Evolutionary conservation across 2,329 filamentous ascomycete species (phyloP), one percentile per base, ranked within the genome.

Genomic region (Ambrosiella cleistominuta): DNA sequence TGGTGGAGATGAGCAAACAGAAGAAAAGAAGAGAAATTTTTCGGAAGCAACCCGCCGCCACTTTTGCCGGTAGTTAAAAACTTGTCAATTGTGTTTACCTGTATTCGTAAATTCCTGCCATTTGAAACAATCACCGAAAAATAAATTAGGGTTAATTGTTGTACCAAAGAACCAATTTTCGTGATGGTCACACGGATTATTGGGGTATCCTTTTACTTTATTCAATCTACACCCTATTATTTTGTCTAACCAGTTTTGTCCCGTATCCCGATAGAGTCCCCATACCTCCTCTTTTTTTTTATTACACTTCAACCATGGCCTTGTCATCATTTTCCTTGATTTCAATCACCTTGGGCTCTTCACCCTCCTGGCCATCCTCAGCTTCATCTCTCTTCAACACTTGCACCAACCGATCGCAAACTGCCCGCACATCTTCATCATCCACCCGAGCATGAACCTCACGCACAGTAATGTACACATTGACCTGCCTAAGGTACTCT

Each of bases 381-480:
- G 72, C 82, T 67, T 93, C 89, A 50, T 89, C 87, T 58, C 87
- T 76, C 81, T 89, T 88, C 61, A 95, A 68, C 6, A 95, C 82
- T 67, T 98, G 88, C 52, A 98, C 93, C 56, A 97, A 67, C 59
- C 93, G 78, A 68, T 97, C 93, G 65, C 87, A 95, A 0, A 82
- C 86, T 64, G 95, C 90, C 63, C 79, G 77, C 1, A 97, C 87
- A 13, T 76, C 83, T 51, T 94, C 88, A 65, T 95, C 76, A 19
- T 89, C 76, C 3, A 89, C 81, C 19, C 82, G 79, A 62, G 84
- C 65, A 73, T 98, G 93, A 38, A 86, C 84, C 70, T 97, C 93
- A 56, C 93, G 77, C 17, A 97, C 75, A 52, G 97, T 82, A 0
- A 90, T 88, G 68, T 98, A 98, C 0, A 95, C 86, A 64, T 88